Base-by-base conservation (phyloP, 257 asterid genomes). In the Primulina huaijiensis region DNA sequence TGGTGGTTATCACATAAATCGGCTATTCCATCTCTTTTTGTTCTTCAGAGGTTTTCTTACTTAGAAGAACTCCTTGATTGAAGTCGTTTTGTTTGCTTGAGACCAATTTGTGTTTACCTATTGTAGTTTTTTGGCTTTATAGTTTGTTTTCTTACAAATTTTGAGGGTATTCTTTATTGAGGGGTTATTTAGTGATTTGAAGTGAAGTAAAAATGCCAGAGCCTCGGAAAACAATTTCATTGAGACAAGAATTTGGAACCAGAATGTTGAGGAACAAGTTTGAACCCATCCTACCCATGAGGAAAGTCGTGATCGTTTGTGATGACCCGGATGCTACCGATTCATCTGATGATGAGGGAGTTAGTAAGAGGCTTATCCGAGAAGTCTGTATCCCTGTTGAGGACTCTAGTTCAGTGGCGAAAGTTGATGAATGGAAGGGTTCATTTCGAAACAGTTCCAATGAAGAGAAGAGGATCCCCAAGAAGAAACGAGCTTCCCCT, bases 251-350 rank as follows among this genome's bases (percentile, higher is more conserved):
- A 23, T 53, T 46, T 21, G 35, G 50, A 2, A 58, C 23, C 35
- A 83, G 79, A 62, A 89, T 76, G 43, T 40, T 65, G 0, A 79
- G 80, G 62, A 14, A 10, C 7, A 67, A 58, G 65, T 68, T 72
- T 12, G 81, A 82, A 53, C 19, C 71, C 62, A 2, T 69, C 14
- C 62, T 58, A 62, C 76, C 81, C 56, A 70, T 79, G 85, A 76
- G 84, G 58, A 87, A 71, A 65, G 77, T 92, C 57, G 80, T 92
- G 56, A 81, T 92, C 2, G 74, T 88, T 43, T 90, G 83, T 65
- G 20, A 75, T 4, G 98, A 92, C 68, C 98, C 98, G 16, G 85
- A 90, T 77, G 98, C 97, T 14, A 92, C 98, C 8, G 98, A 93
- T 72, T 86, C 94, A 0, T 90, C 98, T 0, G 94, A 84, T 62